phyloP scores from a whole-genome alignment of 805 yeast genomes.

The Saccharomycopsis fibuligera region DNA sequence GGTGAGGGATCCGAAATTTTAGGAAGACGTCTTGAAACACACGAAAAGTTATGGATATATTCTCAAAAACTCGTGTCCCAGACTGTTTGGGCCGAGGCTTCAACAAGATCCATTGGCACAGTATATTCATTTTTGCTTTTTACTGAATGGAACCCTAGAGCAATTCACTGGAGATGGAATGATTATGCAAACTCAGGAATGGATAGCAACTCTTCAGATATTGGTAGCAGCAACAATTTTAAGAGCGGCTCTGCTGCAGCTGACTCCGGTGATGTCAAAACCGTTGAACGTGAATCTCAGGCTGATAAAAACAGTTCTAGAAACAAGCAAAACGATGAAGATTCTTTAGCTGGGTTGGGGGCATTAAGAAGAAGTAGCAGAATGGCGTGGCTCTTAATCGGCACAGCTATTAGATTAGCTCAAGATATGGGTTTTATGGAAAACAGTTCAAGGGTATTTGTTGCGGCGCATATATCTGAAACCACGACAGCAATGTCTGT shows the following conservation, averaged over 20 bases:
- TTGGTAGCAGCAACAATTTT: not conserved
- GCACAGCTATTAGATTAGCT: slow-evolving; percentile 79
- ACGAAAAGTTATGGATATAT: slow-evolving; percentile 76
- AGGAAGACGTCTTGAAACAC: slow-evolving; percentile 48
- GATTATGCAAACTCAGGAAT: slow-evolving; percentile 61
- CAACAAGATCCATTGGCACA: slow-evolving; percentile 81
- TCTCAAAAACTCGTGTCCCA: slow-evolving; percentile 77
- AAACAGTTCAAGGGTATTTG: slow-evolving; percentile 61
- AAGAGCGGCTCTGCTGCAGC: too few relatives aligned
- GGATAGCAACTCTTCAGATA: not conserved
- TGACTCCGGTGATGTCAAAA: too few relatives aligned
- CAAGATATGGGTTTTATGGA: slow-evolving; percentile 82
- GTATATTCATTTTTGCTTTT: slow-evolving; percentile 75
- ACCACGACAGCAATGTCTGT: slow-evolving; percentile 76
- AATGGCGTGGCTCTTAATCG: slow-evolving; percentile 92
- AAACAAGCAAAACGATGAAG: slow-evolving; percentile 29
- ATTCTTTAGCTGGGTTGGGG: slow-evolving; percentile 64
- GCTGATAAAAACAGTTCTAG: slow-evolving; percentile 9
- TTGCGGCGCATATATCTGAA: slow-evolving; percentile 83
- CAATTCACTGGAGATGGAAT: slow-evolving; percentile 82
- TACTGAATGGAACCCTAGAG: slow-evolving; percentile 95
- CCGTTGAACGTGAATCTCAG: slow-evolving; percentile 4
- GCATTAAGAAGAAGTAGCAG: slow-evolving; percentile 83
- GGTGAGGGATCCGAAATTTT: not conserved
- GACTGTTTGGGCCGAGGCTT: slow-evolving; percentile 92